Percentiles rank a stretch among this genome's conserved stretches.
Evolutionary conservation across 176 grass and related monocot genomes (phyloP).

Genomic region (Avena insularis): DNA sequence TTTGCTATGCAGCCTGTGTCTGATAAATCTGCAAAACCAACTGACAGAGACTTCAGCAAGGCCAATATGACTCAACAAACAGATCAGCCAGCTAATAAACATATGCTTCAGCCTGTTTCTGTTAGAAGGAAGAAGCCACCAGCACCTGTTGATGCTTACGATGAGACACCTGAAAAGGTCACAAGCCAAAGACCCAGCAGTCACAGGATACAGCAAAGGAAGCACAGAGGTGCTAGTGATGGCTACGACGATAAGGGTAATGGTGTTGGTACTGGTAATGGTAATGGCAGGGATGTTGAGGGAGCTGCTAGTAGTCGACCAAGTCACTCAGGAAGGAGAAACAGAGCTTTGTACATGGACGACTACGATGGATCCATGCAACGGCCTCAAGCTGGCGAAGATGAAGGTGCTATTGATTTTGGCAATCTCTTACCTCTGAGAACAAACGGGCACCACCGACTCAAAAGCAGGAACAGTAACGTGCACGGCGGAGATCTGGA

Average conservation of each 20-base stretch:
- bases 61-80: constrained; percentile 14
- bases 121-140: constrained; percentile 64
- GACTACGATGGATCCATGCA: constrained; percentile 39
- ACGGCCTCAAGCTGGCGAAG: constrained; percentile 32
- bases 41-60: constrained; percentile 15
- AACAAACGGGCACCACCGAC: constrained; percentile 34
- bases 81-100: constrained; percentile 31
- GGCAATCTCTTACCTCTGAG: constrained; percentile 57
- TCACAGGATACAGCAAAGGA: constrained; percentile 43
- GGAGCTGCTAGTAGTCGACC: constrained; percentile 41
- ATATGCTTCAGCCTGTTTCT: constrained; percentile 62
- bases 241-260: constrained; percentile 25
- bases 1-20: not conserved
- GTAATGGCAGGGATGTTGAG: constrained; percentile 29
- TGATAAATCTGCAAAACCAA: constrained; percentile 43
- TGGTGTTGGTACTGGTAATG: constrained; percentile 31
- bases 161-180: constrained; percentile 45
- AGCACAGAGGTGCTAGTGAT: constrained; percentile 38
- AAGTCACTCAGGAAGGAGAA: constrained; percentile 45
- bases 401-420: constrained; percentile 67
- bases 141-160: constrained; percentile 20
- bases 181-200: constrained; percentile 39
- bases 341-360: constrained; percentile 44
- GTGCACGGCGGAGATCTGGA: constrained; percentile 7
- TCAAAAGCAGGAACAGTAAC: constrained; percentile 23